Conservation (phyloP, 1,284 basidiomycete genomes). For the Fomitopsis betulina region DNA sequence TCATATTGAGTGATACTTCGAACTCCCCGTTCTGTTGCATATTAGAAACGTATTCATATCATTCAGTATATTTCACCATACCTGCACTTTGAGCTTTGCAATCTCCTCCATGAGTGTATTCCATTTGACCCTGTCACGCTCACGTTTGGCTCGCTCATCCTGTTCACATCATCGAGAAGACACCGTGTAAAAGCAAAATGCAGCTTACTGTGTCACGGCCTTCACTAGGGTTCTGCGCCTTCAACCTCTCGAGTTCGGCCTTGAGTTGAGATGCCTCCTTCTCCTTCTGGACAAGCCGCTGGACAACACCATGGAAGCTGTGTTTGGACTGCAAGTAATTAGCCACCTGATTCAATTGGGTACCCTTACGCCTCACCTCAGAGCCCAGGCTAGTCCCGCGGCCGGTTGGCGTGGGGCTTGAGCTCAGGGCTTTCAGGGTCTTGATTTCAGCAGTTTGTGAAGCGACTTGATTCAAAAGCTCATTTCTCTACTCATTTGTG, state of each 20-base stretch:
- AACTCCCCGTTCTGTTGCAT: neutral
- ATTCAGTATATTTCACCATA: slow-evolving; percentile 18
- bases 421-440: slow-evolving; percentile 54
- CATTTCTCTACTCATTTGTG: slow-evolving; percentile 36
- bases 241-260: slow-evolving; percentile 64
- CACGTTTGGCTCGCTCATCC: slow-evolving; percentile 77
- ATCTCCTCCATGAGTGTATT: slow-evolving; percentile 77
- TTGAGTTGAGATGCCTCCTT: slow-evolving; percentile 77
- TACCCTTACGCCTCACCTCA: slow-evolving; percentile 34
- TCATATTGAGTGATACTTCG: slow-evolving; percentile 29
- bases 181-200: slow-evolving; percentile 3
- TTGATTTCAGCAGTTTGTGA: slow-evolving; percentile 64
- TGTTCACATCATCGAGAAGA: slow-evolving; percentile 24
- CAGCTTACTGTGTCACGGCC: slow-evolving; percentile 51
- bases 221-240: slow-evolving; percentile 52
- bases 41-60: slow-evolving; percentile 3
- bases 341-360: neutral
- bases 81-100: slow-evolving; percentile 65
- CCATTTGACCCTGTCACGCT: slow-evolving; percentile 73
- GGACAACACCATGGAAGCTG: slow-evolving; percentile 75
- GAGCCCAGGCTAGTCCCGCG: slow-evolving; percentile 35
- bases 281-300: slow-evolving; percentile 80
- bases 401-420: slow-evolving; percentile 31
- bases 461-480: slow-evolving; percentile 49
- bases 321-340: slow-evolving; percentile 24